Evolutionary conservation across 2,329 filamentous ascomycete species (phyloP).

Genomic region (Trichoderma simmonsii): DNA sequence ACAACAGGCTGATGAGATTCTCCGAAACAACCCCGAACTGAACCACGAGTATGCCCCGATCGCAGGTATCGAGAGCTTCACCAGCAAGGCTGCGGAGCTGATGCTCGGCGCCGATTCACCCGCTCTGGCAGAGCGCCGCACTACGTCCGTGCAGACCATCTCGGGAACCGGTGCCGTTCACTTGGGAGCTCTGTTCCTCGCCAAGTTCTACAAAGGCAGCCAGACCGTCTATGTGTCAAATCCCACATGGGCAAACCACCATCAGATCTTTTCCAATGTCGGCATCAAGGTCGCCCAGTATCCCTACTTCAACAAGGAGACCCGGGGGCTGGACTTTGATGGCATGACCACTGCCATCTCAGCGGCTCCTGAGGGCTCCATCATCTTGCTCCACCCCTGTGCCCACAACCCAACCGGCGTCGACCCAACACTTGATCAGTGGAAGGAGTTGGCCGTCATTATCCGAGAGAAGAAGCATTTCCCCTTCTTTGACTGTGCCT

Average conservation of each 20-base stretch:
- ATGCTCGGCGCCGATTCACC: slow-evolving; percentile 78
- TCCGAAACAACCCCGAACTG: slow-evolving; percentile 81
- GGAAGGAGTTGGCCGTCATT: slow-evolving; percentile 80
- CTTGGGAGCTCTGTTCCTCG: slow-evolving; percentile 87
- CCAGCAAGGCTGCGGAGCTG: slow-evolving; percentile 83
- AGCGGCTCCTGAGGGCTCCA: slow-evolving; percentile 70
- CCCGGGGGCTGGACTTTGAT: slow-evolving; percentile 86
- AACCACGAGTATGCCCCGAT: slow-evolving; percentile 99
- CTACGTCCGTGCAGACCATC: slow-evolving; percentile 84
- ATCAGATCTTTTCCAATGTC: slow-evolving; percentile 96
- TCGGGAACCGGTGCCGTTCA: slow-evolving; percentile 96
- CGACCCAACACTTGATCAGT: slow-evolving; percentile 90
- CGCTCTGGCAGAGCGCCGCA: slow-evolving; percentile 78
- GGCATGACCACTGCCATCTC: slow-evolving; percentile 75
- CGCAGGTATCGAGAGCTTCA: slow-evolving; percentile 81
- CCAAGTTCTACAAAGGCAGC: slow-evolving; percentile 79
- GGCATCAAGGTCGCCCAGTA: slow-evolving; percentile 74
- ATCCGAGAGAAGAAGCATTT: slow-evolving; percentile 80
- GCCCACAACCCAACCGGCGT: slow-evolving; percentile 98
- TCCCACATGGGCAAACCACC: slow-evolving; percentile 98
- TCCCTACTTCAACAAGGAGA: slow-evolving; percentile 88
- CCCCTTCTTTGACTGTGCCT: slow-evolving; percentile 97
- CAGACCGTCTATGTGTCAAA: slow-evolving; percentile 85
- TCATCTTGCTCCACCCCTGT: slow-evolving; percentile 91
- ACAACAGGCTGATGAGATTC: slow-evolving; percentile 77